phyloP scores from a whole-genome alignment of 805 yeast genomes.

The Wickerhamomyces tratensis region DNA sequence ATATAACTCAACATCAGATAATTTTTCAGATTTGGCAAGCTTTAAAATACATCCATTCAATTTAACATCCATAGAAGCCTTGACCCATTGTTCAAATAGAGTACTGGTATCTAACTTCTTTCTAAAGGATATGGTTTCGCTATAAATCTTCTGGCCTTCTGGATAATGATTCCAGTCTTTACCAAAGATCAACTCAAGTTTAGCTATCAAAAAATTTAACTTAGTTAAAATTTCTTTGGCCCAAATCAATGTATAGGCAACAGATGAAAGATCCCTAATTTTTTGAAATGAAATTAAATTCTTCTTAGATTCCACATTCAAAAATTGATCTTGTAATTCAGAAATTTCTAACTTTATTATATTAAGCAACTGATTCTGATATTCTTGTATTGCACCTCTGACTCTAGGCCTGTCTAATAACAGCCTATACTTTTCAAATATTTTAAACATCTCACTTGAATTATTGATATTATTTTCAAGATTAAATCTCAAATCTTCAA shows the following conservation, averaged over 20 bases:
- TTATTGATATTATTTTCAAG: conserved; percentile 27
- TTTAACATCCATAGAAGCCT: conserved; percentile 12
- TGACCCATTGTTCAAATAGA: conserved; percentile 41
- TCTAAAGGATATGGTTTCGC: conserved; percentile 36
- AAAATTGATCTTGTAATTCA: conserved; percentile 29
- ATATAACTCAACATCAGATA: conserved; percentile 19
- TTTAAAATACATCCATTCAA: conserved; percentile 29
- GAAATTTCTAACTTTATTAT: conserved; percentile 38
- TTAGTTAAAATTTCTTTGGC: conserved; percentile 39
- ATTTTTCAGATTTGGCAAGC: conserved; percentile 19
- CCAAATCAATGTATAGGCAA: conserved; percentile 40
- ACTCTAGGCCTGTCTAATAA: conserved; percentile 44
- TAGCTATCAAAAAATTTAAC: conserved; percentile 28
- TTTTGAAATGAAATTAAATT: conserved; percentile 24
- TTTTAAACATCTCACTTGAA: conserved; percentile 40
- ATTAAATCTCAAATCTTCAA: conserved; percentile 26
- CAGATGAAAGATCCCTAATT: conserved; percentile 37
- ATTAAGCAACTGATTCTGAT: conserved; percentile 40
- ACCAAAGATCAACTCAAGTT: conserved; percentile 46
- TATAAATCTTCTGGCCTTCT: conserved; percentile 56
- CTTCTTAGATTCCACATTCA: conserved; percentile 24
- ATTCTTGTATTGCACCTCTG: conserved; percentile 48
- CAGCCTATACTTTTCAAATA: conserved; percentile 38
- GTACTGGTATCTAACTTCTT: conserved; percentile 33
- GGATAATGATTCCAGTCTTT: conserved; percentile 50